Evolutionary conservation across 1,139 yeast species (phyloP).

Genomic region (Tardiomyces digboiensis): DNA sequence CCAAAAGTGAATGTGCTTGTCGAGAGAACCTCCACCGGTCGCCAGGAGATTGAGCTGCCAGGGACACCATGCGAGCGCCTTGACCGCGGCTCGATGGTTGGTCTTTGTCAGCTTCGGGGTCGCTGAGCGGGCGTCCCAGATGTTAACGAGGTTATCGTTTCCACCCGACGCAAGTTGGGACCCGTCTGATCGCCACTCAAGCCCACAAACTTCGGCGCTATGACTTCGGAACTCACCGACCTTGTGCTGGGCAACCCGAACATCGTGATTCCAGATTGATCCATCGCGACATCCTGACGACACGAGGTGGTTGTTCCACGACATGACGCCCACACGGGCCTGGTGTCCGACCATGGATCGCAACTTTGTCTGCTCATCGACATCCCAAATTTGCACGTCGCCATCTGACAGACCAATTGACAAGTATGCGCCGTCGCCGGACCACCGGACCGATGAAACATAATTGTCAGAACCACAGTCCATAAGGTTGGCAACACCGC

Average conservation of each 20-base stretch:
- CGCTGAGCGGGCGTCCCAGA: slow-evolving; percentile 87
- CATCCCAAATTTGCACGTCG: slow-evolving; percentile 87
- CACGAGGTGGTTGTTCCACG: slow-evolving; percentile 77
- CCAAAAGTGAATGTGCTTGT: slow-evolving; percentile 91
- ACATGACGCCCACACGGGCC: slow-evolving; percentile 72
- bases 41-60: slow-evolving; percentile 75
- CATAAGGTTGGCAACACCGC: slow-evolving; percentile 56
- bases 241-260: slow-evolving; percentile 75
- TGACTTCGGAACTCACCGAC: slow-evolving; percentile 54
- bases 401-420: slow-evolving; percentile 86
- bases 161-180: slow-evolving; percentile 88
- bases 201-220: slow-evolving; percentile 87
- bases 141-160: slow-evolving; percentile 85
- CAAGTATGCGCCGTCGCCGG: slow-evolving; percentile 82
- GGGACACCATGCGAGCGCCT: slow-evolving; percentile 95
- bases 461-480: slow-evolving; percentile 40
- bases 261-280: slow-evolving; percentile 81
- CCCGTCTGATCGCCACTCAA: slow-evolving; percentile 81
- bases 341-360: slow-evolving; percentile 70
- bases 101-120: slow-evolving; percentile 69
- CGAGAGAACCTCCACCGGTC: slow-evolving; percentile 95
- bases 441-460: slow-evolving; percentile 82
- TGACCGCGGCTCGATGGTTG: slow-evolving; percentile 89
- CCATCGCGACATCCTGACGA: slow-evolving; percentile 85
- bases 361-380: slow-evolving; percentile 61